Percentiles rank a stretch among this genome's conserved stretches.
Conservation (phyloP, 495 filamentous ascomycete species). For the Neurospora tetraspora region DNA sequence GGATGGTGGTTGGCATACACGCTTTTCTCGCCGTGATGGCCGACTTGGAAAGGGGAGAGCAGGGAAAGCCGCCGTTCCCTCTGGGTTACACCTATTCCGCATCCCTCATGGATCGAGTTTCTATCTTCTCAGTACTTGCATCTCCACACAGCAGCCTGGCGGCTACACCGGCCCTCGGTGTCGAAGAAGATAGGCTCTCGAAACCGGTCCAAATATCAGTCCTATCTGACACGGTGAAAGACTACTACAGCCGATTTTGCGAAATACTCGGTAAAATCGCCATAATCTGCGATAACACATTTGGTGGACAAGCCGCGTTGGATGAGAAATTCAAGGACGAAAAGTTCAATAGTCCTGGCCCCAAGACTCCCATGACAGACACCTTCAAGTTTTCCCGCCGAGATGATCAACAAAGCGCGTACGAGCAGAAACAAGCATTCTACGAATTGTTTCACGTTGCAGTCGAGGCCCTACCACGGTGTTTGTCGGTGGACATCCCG, state of each 20-base stretch:
- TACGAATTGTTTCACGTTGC: slow-evolving; percentile 94
- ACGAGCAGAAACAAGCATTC: slow-evolving; percentile 87
- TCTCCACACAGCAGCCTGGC: slow-evolving; percentile 26
- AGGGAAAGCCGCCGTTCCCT: slow-evolving; percentile 75
- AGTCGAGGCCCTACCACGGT: slow-evolving; percentile 87
- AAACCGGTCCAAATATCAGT: slow-evolving; percentile 64
- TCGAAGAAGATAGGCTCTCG: slow-evolving; percentile 49
- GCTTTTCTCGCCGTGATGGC: slow-evolving; percentile 87
- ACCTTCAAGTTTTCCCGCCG: slow-evolving; percentile 79
- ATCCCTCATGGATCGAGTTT: slow-evolving; percentile 30
- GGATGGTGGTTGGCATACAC: slow-evolving; percentile 90
- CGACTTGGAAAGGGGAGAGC: slow-evolving; percentile 81
- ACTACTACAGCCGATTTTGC: slow-evolving; percentile 82
- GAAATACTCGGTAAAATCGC: slow-evolving; percentile 94
- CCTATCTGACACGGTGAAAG: slow-evolving; percentile 64
- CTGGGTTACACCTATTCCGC: slow-evolving; percentile 36
- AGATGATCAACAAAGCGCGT: slow-evolving; percentile 63
- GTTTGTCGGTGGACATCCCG: slow-evolving; percentile 79
- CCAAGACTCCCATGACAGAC: slow-evolving; percentile 89
- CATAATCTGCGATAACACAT: slow-evolving; percentile 88
- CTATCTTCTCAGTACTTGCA: slow-evolving; percentile 42
- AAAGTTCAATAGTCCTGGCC: slow-evolving; percentile 73
- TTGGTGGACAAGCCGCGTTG: slow-evolving; percentile 87
- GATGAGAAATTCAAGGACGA: slow-evolving; percentile 82
- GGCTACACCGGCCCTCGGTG: slow-evolving; percentile 16